Evolutionary conservation across 805 yeast species (phyloP).

Genomic region (Zygosaccharomyces lentus): DNA sequence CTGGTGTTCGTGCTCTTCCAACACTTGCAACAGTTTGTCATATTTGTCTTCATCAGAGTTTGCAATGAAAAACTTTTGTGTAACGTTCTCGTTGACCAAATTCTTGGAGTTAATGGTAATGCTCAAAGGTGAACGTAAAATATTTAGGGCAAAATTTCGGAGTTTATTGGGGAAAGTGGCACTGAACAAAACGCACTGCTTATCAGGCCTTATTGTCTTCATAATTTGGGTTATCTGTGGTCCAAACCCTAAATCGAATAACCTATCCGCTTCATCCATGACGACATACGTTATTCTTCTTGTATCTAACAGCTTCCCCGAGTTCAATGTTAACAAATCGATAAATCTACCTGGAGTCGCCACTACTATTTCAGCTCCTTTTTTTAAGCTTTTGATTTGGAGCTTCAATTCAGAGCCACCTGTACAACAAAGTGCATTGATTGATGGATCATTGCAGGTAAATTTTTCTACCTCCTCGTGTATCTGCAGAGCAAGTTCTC

Average conservation of each 20-base stretch:
- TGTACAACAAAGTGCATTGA: conserved; percentile 72
- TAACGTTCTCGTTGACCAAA: conserved; percentile 74
- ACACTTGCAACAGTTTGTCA: conserved; percentile 45
- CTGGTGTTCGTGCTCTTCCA: conserved; percentile 40
- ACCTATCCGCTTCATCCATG: conserved; percentile 91
- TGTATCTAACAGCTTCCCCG: conserved; percentile 65
- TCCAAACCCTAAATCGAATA: conserved; percentile 96
- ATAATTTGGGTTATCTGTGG: conserved; percentile 87
- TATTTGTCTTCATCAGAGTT: conserved; percentile 53
- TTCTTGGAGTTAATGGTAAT: conserved; percentile 77
- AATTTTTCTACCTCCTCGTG: conserved; percentile 61
- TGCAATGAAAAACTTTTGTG: conserved; percentile 64
- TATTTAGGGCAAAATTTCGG: conserved; percentile 66
- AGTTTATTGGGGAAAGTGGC: conserved; percentile 88
- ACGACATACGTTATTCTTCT: conserved; percentile 74
- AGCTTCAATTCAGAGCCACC: conserved; percentile 84
- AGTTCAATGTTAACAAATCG: conserved; percentile 78
- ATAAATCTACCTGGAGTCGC: conserved; percentile 96
- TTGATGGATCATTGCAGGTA: conserved; percentile 31
- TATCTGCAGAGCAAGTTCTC: conserved; percentile 88
- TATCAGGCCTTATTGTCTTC: conserved; percentile 72
- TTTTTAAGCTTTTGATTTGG: conserved; percentile 76
- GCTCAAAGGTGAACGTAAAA: conserved; percentile 62
- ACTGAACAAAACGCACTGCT: conserved; percentile 85
- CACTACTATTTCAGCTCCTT: conserved; percentile 74